phyloP scores from a whole-genome alignment of 2,329 filamentous ascomycete species.

The Sarocladiaceae sp. region DNA sequence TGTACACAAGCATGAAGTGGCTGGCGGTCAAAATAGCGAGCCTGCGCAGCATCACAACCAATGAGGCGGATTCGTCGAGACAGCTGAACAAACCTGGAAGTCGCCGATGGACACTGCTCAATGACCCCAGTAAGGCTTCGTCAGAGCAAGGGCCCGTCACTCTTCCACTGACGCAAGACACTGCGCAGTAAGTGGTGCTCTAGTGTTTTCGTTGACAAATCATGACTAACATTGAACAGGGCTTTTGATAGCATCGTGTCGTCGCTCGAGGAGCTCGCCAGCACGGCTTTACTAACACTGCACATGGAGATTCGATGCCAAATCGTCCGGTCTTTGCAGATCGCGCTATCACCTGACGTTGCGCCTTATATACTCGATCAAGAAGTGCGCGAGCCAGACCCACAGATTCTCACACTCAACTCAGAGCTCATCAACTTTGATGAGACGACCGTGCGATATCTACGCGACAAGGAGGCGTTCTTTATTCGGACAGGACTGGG shows the following conservation, averaged over 20 bases:
- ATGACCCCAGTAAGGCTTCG: slow-evolving; percentile 53
- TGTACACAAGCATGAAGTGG: slow-evolving; percentile 99
- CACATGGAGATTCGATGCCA: slow-evolving; percentile 87
- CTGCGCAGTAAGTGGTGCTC: slow-evolving; percentile 55
- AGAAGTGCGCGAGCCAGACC: slow-evolving; percentile 72
- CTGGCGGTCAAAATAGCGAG: slow-evolving; percentile 77
- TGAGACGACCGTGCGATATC: slow-evolving; percentile 69
- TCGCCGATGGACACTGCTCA: slow-evolving; percentile 79
- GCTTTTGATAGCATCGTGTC: slow-evolving; percentile 83
- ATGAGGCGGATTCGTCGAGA: slow-evolving; percentile 62
- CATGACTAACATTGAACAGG: slow-evolving; percentile 34
- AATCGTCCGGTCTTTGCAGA: slow-evolving; percentile 72
- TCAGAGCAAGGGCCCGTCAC: slow-evolving; percentile 68
- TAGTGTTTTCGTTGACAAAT: neutral
- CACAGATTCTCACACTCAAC: slow-evolving; percentile 78
- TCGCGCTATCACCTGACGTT: slow-evolving; percentile 55
- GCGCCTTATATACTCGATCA: slow-evolving; percentile 64
- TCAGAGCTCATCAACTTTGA: slow-evolving; percentile 82
- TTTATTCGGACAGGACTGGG: slow-evolving; percentile 78
- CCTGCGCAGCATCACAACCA: slow-evolving; percentile 75
- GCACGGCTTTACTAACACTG: slow-evolving; percentile 75
- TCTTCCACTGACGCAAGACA: slow-evolving; percentile 83
- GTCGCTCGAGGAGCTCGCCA: slow-evolving; percentile 77
- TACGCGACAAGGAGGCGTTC: slow-evolving; percentile 65
- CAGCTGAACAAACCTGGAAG: slow-evolving; percentile 54